These are phyloP conservation scores for Pythium scleroteichum DNA, from an alignment of 352 stramenopile species.

Conservation along the genomic window DNA sequence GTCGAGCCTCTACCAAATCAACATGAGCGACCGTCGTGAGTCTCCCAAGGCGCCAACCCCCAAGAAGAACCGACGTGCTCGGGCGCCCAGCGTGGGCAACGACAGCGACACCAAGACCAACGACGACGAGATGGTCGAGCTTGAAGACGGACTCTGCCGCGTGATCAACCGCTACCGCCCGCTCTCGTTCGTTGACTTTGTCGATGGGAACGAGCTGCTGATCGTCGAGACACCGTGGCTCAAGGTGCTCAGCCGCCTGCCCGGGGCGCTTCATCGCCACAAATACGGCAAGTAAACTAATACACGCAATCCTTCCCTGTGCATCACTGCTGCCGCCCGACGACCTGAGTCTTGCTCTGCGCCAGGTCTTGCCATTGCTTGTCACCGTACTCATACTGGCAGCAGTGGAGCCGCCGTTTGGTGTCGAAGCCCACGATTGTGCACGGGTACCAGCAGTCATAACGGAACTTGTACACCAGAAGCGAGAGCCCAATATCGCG, in stretches of 20 bases:
- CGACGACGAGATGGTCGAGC: slow-evolving; percentile 63
- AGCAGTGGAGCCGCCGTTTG: slow-evolving; percentile 75
- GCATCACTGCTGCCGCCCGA: slow-evolving; percentile 26
- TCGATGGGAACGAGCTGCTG: slow-evolving; percentile 71
- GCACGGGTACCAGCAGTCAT: slow-evolving; percentile 84
- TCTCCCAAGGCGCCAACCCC: slow-evolving; percentile 20
- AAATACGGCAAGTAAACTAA: slow-evolving; percentile 86
- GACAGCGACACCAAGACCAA: slow-evolving; percentile 58
- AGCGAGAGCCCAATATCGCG: slow-evolving; percentile 67
- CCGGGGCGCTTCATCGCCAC: slow-evolving; percentile 77
- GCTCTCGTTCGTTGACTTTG: slow-evolving; percentile 84
- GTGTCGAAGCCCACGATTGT: slow-evolving; percentile 70
- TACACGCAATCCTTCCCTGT: slow-evolving; percentile 2
- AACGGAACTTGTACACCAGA: slow-evolving; percentile 73
- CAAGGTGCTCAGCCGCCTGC: slow-evolving; percentile 82
- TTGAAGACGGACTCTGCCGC: slow-evolving; percentile 67
- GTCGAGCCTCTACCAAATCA: slow-evolving; percentile 80
- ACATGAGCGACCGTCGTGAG: slow-evolving; percentile 48
- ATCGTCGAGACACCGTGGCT: slow-evolving; percentile 86
- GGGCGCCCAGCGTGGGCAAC: slow-evolving; percentile 58
- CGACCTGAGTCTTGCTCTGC: slow-evolving; percentile 49
- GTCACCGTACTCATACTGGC: slow-evolving; percentile 80
- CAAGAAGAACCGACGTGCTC: slow-evolving; percentile 43
- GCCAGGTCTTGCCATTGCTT: slow-evolving; percentile 78
- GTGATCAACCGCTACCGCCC: slow-evolving; percentile 84